Base-by-base conservation (phyloP, 2,329 filamentous ascomycete genomes). In the Bisporella sp. region DNA sequence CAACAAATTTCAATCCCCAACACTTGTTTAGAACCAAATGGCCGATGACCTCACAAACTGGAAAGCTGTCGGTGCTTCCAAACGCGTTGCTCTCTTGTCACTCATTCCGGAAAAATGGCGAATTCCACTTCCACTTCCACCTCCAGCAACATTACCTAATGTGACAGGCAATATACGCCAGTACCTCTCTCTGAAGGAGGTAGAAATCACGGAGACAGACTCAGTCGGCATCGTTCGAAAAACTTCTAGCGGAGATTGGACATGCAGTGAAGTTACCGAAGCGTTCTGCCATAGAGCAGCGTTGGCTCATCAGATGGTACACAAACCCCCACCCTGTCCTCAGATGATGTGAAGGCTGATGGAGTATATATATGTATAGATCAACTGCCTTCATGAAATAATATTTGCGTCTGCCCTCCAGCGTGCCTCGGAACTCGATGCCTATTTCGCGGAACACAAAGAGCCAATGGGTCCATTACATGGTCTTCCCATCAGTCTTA, bases 181-280 rank as follows among this genome's bases (percentile, higher is more conserved):
- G 6, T 46, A 13, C n/a, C 31, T 46, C 13, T 21, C 12, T 46
- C n/a, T 6, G 31, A n/a, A 21, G 13, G 72, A 76, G 58, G 66
- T 81, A 7, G 71, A 76, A 40, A 82, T 83, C 51, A 83, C 80
- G 0, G 76, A 80, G 55, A 75, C 72, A 6, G 73, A 78, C 57
- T 75, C 77, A 1, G 69, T 73, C 4, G 73, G 69, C 0, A 78
- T 83, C 45, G 72, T 75, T 0, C 66, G 71, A 41, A 73, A 74
- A 46, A 78, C 76, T 2, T 70, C 69, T 0, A 66, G 68, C 1
- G 78, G 78, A 1, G 54, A 59, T 46, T 82, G 78, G 78, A 74
- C n/a, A n/a, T n/a, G n/a, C n/a, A 0, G 71, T 77, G 73, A 75
- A 46, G 73, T 78, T 5, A 71, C 71, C 1, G 61, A 56, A 48